These are phyloP conservation scores for Aspergillus awamori DNA, from an alignment of 2,329 filamentous ascomycete species.

Conservation along the genomic window DNA sequence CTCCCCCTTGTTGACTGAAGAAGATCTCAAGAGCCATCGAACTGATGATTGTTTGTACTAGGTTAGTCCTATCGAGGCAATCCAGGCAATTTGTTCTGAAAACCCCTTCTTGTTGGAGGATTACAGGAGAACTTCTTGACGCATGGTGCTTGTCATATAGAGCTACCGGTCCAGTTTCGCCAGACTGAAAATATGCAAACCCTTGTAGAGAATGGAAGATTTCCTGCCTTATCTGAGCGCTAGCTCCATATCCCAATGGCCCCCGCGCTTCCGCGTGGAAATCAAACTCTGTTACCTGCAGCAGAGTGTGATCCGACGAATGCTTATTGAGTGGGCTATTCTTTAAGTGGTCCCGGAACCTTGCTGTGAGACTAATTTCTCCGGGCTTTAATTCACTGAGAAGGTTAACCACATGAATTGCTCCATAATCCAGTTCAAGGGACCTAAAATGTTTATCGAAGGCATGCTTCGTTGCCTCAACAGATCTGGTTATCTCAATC, in stretches of 20 bases:
- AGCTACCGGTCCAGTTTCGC: constrained; percentile 60
- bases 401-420: constrained; percentile 89
- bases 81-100: constrained; percentile 96
- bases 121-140: constrained; percentile 58
- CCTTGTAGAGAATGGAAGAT: constrained; percentile 78
- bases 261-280: constrained; percentile 94
- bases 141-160: constrained; percentile 46
- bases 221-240: constrained; percentile 77
- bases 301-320: constrained; percentile 68
- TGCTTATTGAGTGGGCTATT: constrained; percentile 70
- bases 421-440: constrained; percentile 84
- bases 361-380: constrained; percentile 78
- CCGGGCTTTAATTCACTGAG: constrained; percentile 87
- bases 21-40: constrained; percentile 90
- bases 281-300: constrained; percentile 86
- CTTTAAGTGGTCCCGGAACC: constrained; percentile 76
- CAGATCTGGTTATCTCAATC: constrained; percentile 83
- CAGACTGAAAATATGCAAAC: constrained; percentile 89
- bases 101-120: constrained; percentile 90
- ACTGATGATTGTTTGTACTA: constrained; percentile 94
- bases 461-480: constrained; percentile 87
- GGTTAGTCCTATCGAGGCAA: constrained; percentile 91
- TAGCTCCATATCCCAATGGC: constrained; percentile 84
- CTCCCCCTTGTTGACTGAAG: constrained; percentile 70
- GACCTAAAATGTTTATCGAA: constrained; percentile 94